Conservation (phyloP, 805 yeast genomes). For the Pichia manshurica region DNA sequence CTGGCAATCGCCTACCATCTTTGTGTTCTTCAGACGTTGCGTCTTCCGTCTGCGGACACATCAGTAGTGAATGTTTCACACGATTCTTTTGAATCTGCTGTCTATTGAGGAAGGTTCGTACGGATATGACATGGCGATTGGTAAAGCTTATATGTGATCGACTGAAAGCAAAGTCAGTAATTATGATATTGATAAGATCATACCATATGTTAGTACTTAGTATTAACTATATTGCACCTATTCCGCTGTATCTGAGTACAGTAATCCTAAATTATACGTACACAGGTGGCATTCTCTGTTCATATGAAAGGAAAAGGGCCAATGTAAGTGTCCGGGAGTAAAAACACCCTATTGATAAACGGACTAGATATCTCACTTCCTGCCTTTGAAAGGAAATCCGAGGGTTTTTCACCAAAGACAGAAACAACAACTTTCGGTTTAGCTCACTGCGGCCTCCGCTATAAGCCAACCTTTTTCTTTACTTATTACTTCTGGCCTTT, state of each 20-base stretch:
- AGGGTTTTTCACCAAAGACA: background rate
- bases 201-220: background rate
- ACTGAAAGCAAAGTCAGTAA: conserved; percentile 7
- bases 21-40: too few species aligned
- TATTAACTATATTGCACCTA: too few species aligned
- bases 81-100: conserved; percentile 21
- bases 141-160: conserved; percentile 22
- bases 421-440: background rate
- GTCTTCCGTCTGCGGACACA: conserved; percentile 8
- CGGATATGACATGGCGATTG: conserved; percentile 16
- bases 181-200: background rate
- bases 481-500: background rate
- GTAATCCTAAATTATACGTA: too few species aligned
- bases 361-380: too few species aligned
- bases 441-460: background rate
- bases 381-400: conserved; percentile 1
- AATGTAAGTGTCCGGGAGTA: too few species aligned
- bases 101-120: conserved; percentile 25
- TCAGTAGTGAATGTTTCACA: conserved; percentile 13
- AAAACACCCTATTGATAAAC: too few species aligned
- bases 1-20: background rate
- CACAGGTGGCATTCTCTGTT: conserved; percentile 25
- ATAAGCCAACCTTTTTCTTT: too few species aligned
- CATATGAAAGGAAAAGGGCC: too few species aligned
- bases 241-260: too few species aligned